Base-by-base conservation (phyloP, 2,329 filamentous ascomycete species). In the Microcyclosporella mali region DNA sequence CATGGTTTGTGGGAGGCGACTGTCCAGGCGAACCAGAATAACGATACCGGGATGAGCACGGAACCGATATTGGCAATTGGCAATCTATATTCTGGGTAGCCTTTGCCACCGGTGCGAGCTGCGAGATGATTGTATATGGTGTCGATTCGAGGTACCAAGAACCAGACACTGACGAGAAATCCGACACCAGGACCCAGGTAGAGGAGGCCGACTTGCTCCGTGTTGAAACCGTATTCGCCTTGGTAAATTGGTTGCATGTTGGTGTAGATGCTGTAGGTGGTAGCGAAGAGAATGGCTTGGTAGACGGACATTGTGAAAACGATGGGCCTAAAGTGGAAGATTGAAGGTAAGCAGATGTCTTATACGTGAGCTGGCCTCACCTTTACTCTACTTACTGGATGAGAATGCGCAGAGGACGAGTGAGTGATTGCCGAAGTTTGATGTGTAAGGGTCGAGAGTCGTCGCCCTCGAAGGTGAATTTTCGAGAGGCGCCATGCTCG, bases 161-260 rank as follows among this genome's bases (percentile, higher is more conserved):
- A 69, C 60, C 66, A 68, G 16, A 71, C 66, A 6, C 66, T 63
- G 33, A 64, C 60, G 1, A 72, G 49, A 45, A 70, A 71, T 1
- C 70, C 69, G 0, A 66, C 46, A 0, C 69, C 69, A 3, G 67
- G 69, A 2, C 66, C 68, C 0, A 72, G 64, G 47, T 71, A 72
- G 2, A 70, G 50, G 1, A 72, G 54, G 1, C 69, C 69, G 15
- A 71, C 68, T 50, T 71, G 63, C 44, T 70, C 68, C 2, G 68
- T 72, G 38, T 52, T 64, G 53, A 72, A 71, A 43, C 66, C 66
- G 45, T 72, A 73, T 8, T 57, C 46, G 37, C 62, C 64, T 15
- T 60, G 52, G 46, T 69, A 72, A 43, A 72, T 71, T 14, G 65
- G 63, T 49, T 71, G 68, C 56, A 72, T 67, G 47, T 72, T 72